Percentiles rank a stretch among this genome's conserved stretches.
These are phyloP conservation scores for Protea cynaroides DNA, from an alignment of 164 flowering plant species.

Conservation along the genomic window DNA sequence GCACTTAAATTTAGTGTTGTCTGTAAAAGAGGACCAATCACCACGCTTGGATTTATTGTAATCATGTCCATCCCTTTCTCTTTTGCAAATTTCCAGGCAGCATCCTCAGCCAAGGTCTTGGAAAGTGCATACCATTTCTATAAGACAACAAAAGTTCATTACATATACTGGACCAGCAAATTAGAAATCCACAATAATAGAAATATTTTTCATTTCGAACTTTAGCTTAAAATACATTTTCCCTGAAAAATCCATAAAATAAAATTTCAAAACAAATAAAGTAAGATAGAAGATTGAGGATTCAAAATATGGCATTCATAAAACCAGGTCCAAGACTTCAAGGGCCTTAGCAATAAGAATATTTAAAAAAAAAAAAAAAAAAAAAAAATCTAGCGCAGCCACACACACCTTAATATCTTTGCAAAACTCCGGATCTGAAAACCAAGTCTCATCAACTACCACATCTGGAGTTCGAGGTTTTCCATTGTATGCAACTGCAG, in stretches of 20 bases:
- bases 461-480: constrained; percentile 28
- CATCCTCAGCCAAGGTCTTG: constrained; percentile 69
- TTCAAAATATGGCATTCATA: too few relatives aligned
- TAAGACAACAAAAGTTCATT: not conserved
- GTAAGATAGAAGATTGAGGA: too few relatives aligned
- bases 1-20: constrained; percentile 59
- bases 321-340: too few relatives aligned
- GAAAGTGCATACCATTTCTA: constrained; percentile 61
- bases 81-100: constrained; percentile 65
- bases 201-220: too few relatives aligned
- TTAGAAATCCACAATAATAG: too few relatives aligned
- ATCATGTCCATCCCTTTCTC: constrained; percentile 57
- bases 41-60: constrained; percentile 57
- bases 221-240: too few relatives aligned
- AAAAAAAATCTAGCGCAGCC: too few relatives aligned
- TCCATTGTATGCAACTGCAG: constrained; percentile 24
- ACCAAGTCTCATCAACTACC: constrained; percentile 39
- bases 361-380: too few relatives aligned
- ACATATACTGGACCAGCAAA: too few relatives aligned
- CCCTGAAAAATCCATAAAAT: too few relatives aligned
- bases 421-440: constrained; percentile 35
- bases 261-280: too few relatives aligned
- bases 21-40: constrained; percentile 65
- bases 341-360: too few relatives aligned
- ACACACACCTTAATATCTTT: constrained; percentile 24